A percentile compares a stretch with the other conserved stretches of the same genome.
Evolutionary conservation across 2,329 filamentous ascomycete genomes (phyloP).

Genomic region (Talaromyces sp.): DNA sequence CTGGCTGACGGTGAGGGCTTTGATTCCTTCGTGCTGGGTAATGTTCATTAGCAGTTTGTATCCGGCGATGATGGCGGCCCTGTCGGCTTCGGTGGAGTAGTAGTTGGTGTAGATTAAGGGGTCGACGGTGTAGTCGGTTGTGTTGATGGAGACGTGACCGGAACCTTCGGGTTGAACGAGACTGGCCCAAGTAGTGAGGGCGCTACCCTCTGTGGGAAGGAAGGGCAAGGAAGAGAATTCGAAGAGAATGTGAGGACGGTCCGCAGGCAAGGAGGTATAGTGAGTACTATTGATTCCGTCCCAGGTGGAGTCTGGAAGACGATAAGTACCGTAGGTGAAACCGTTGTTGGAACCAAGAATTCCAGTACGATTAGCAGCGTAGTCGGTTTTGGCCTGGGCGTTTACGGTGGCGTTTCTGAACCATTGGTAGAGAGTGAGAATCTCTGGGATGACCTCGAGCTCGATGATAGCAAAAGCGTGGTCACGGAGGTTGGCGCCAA

Average conservation of each 20-base stretch:
- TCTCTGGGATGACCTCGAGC: conserved; percentile 36
- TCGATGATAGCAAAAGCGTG: conserved; percentile 36
- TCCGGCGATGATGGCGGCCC: background rate
- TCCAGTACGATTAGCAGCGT: conserved; percentile 12
- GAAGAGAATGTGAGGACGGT: conserved; percentile 37
- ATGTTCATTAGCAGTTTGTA: background rate
- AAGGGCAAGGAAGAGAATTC: conserved; percentile 34
- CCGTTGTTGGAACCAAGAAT: background rate
- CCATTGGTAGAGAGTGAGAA: conserved; percentile 36
- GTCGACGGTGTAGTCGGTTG: conserved; percentile 33
- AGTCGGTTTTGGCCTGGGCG: conserved; percentile 6
- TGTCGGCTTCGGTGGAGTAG: conserved; percentile 45
- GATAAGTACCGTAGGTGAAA: background rate
- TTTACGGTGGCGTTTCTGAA: conserved; percentile 24
- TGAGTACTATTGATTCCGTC: conserved; percentile 18
- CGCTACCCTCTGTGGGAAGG: conserved; percentile 31
- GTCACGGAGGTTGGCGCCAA: conserved; percentile 46
- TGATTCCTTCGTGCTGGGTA: background rate
- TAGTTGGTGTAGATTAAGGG: conserved; percentile 51
- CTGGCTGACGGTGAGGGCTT: background rate
- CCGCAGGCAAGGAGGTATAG: conserved; percentile 30
- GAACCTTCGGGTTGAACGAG: conserved; percentile 45
- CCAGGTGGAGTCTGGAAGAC: background rate
- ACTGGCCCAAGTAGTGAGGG: conserved; percentile 32
- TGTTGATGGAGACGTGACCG: conserved; percentile 46